A percentile compares a stretch with the other conserved stretches of the same genome.
phyloP scores from a whole-genome alignment of 352 stramenopile species.

The Pythium diclinum region DNA sequence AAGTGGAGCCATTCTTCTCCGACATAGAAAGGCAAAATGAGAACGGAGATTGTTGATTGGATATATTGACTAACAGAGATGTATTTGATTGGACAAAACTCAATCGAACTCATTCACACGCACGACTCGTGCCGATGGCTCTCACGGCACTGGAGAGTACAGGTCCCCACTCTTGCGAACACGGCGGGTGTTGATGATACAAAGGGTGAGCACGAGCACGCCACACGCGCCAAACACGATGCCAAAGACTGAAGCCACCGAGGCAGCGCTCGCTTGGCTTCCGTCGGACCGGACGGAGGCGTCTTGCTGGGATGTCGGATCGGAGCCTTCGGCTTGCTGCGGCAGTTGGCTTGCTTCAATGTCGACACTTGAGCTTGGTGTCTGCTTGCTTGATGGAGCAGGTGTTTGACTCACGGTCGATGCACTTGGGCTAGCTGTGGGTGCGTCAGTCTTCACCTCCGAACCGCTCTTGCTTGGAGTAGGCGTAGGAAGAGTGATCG shows the following conservation, averaged over 20 bases:
- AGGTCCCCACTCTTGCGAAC: conserved; percentile 6
- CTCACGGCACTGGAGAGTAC: conserved; percentile 8
- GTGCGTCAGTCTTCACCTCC: background rate
- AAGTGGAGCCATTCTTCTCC: background rate
- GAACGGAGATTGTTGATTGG: background rate
- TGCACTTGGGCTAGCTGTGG: background rate
- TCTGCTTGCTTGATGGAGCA: background rate
- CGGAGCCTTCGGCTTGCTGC: background rate
- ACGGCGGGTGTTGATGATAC: conserved; percentile 19
- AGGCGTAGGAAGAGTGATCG: background rate
- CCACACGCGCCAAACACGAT: conserved; percentile 25
- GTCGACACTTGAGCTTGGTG: background rate
- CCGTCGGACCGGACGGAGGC: background rate
- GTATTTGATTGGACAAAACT: background rate
- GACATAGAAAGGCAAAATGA: background rate
- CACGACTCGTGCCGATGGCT: background rate
- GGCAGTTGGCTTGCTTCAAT: conserved; percentile 12
- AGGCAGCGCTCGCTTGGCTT: conserved; percentile 1
- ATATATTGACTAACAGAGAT: background rate
- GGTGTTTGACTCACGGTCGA: background rate
- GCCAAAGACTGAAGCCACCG: conserved; percentile 17
- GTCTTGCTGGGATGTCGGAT: conserved; percentile 7
- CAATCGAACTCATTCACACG: background rate
- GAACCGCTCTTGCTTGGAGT: background rate
- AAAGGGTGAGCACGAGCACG: conserved; percentile 21